phyloP scores from a whole-genome alignment of 2,329 filamentous ascomycete species.

The Piedraia hortae region DNA sequence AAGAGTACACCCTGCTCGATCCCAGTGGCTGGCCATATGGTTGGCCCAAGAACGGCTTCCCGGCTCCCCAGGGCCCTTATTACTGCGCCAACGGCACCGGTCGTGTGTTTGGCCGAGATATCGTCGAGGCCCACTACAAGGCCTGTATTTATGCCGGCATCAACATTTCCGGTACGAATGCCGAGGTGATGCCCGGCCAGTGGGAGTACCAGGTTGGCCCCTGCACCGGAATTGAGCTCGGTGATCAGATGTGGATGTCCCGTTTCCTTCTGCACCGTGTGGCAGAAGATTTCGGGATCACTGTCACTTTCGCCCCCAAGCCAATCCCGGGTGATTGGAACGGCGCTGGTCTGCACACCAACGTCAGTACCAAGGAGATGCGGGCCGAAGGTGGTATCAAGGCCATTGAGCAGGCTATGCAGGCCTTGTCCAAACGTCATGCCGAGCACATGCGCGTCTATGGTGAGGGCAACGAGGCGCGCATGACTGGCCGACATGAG shows the following conservation, averaged over 20 bases:
- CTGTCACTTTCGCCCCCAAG: conserved; percentile 89
- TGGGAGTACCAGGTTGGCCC: conserved; percentile 97
- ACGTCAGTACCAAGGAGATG: conserved; percentile 79
- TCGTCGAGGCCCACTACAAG: conserved; percentile 87
- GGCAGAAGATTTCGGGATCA: conserved; percentile 85
- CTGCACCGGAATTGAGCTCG: conserved; percentile 65
- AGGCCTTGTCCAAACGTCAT: conserved; percentile 23
- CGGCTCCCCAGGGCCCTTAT: conserved; percentile 78
- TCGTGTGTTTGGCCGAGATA: conserved; percentile 93
- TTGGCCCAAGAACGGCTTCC: conserved; percentile 70
- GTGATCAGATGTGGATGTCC: conserved; percentile 88
- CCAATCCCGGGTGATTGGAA: conserved; percentile 93
- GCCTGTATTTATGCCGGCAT: conserved; percentile 68
- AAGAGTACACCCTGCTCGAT: conserved; percentile 90
- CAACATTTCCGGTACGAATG: conserved; percentile 94
- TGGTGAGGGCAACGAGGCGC: conserved; percentile 82
- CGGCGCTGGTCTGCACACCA: conserved; percentile 75
- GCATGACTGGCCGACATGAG: conserved; percentile 82
- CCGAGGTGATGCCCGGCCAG: conserved; percentile 92
- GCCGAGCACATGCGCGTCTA: conserved; percentile 53
- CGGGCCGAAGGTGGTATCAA: conserved; percentile 84
- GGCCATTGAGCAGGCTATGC: conserved; percentile 55
- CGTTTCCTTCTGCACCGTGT: conserved; percentile 75
- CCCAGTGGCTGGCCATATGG: conserved; percentile 69
- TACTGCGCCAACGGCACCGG: conserved; percentile 95